Conservation (phyloP, 2,329 filamentous ascomycete species). For the Chrysoporthe austroafricana region DNA sequence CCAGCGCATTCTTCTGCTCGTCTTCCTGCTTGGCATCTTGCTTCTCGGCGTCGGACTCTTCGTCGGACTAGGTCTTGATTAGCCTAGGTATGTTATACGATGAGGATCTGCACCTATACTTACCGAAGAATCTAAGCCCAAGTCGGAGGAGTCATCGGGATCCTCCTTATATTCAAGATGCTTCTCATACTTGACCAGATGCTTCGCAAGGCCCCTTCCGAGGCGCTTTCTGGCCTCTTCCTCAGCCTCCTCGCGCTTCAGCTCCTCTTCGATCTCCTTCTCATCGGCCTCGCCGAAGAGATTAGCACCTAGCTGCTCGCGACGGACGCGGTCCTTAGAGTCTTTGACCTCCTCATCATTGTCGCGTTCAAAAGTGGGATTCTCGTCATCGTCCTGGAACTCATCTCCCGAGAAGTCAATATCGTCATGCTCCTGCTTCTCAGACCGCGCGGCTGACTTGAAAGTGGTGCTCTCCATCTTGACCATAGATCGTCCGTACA, state of each 20-base stretch:
- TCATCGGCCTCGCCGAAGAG: slow-evolving; percentile 75
- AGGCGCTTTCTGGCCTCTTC: slow-evolving; percentile 70
- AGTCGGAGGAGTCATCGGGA: slow-evolving; percentile 44
- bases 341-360: slow-evolving; percentile 81
- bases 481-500: slow-evolving; percentile 61
- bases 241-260: slow-evolving; percentile 70
- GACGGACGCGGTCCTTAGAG: slow-evolving; percentile 72
- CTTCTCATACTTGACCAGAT: slow-evolving; percentile 81
- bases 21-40: slow-evolving; percentile 57
- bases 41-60: slow-evolving; percentile 56
- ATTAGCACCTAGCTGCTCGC: slow-evolving; percentile 85
- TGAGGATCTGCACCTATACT: slow-evolving; percentile 32
- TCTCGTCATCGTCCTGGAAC: slow-evolving; percentile 89
- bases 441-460: slow-evolving; percentile 61
- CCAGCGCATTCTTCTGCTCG: slow-evolving; percentile 51
- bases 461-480: slow-evolving; percentile 72
- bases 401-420: slow-evolving; percentile 70
- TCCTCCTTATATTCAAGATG: slow-evolving; percentile 83
- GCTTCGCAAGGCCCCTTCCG: slow-evolving; percentile 79
- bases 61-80: slow-evolving; percentile 49
- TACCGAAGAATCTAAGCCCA: slow-evolving; percentile 43
- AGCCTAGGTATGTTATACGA: slow-evolving; percentile 22
- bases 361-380: slow-evolving; percentile 73
- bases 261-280: slow-evolving; percentile 72
- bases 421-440: slow-evolving; percentile 73